These are phyloP conservation scores for Diaporthe citrichinensis DNA, from an alignment of 2,329 filamentous ascomycete species.

Conservation along the genomic window DNA sequence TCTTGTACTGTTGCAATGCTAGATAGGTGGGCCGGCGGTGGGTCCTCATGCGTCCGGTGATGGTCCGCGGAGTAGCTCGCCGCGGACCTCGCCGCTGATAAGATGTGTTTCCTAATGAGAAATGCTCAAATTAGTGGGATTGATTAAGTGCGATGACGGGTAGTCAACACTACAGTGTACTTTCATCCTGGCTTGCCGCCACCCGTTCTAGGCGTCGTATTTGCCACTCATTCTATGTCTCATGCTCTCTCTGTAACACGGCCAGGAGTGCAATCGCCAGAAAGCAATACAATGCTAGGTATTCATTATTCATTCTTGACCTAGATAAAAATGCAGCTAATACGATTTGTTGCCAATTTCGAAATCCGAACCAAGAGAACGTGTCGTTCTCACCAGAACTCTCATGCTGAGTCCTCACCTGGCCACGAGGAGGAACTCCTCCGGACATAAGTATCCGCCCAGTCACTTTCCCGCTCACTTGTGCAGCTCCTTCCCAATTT, in stretches of 20 bases:
- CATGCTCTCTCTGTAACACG: not conserved
- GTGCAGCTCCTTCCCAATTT: conserved; percentile 46
- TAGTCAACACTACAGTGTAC: not conserved
- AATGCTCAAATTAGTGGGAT: not conserved
- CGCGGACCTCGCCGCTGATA: conserved; percentile 13
- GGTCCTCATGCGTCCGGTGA: conserved; percentile 8
- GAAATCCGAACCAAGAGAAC: not conserved
- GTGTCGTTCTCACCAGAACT: not conserved
- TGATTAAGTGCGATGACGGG: not conserved
- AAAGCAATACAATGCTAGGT: not conserved
- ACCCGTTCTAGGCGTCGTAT: too few species aligned
- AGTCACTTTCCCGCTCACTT: not conserved
- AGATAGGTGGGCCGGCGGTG: conserved; percentile 16
- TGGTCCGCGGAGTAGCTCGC: conserved; percentile 8
- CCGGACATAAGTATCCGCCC: not conserved
- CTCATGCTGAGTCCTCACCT: not conserved
- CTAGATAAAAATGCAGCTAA: not conserved
- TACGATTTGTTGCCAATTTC: not conserved
- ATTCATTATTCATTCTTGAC: not conserved
- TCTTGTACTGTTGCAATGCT: not conserved
- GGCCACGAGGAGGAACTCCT: not conserved
- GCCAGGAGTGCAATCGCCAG: too few species aligned
- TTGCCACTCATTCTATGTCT: not conserved
- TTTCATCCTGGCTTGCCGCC: not conserved
- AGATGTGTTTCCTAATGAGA: not conserved